phyloP scores from a whole-genome alignment of 108 stramenopile species.

The Skeletonema potamos region DNA sequence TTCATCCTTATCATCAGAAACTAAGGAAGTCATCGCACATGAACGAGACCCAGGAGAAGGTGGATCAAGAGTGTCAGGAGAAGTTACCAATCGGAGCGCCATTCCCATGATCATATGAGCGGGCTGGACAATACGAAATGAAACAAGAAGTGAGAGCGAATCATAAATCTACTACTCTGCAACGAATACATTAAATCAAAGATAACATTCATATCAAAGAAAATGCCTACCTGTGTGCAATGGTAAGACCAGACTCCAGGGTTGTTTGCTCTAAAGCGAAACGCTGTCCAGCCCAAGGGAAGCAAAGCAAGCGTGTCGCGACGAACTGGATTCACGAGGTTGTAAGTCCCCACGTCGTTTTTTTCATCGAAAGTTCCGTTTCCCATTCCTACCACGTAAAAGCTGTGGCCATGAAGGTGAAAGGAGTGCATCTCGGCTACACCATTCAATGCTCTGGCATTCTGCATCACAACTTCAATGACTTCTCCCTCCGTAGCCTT shows the following conservation, averaged over 20 bases:
- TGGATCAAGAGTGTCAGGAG: too few relatives aligned
- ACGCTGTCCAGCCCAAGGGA: slow-evolving; percentile 48
- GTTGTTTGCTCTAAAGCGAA: slow-evolving; percentile 44
- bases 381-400: slow-evolving; percentile 45
- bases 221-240: too few relatives aligned
- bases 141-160: too few relatives aligned
- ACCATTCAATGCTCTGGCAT: slow-evolving; percentile 29
- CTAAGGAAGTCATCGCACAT: too few relatives aligned
- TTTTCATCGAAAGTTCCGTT: slow-evolving; percentile 33
- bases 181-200: too few relatives aligned
- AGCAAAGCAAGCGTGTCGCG: slow-evolving; percentile 41
- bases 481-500: slow-evolving; percentile 18
- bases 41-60: too few relatives aligned
- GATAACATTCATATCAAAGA: too few relatives aligned
- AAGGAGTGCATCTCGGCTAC: slow-evolving; percentile 45
- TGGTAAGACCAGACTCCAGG: slow-evolving; percentile 48
- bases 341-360: slow-evolving; percentile 32
- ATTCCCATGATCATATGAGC: too few relatives aligned
- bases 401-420: slow-evolving; percentile 48
- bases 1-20: too few relatives aligned
- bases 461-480: slow-evolving; percentile 29
- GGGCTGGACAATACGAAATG: too few relatives aligned
- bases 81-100: too few relatives aligned
- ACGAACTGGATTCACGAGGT: slow-evolving; percentile 41
- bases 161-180: too few relatives aligned